These are phyloP conservation scores for Ustilago trichophora DNA, from an alignment of 1,284 basidiomycete genomes.

Conservation along the genomic window DNA sequence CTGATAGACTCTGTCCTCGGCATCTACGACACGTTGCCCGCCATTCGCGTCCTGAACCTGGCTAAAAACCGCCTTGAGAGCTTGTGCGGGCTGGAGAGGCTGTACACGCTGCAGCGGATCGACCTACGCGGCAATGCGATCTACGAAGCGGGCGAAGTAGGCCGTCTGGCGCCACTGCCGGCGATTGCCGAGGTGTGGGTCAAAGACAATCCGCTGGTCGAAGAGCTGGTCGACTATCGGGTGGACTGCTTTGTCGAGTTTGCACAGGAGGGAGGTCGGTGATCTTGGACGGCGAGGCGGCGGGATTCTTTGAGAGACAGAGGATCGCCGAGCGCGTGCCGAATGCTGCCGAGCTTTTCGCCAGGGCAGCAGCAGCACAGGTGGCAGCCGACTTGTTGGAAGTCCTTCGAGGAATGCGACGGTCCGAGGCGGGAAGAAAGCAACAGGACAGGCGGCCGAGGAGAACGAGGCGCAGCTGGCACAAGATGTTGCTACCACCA, in stretches of 20 bases:
- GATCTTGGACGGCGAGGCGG: conserved; percentile 76
- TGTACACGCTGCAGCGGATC: conserved; percentile 81
- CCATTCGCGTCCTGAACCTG: conserved; percentile 56
- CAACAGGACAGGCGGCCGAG: neutral
- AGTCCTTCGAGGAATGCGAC: too few species aligned
- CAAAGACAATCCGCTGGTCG: conserved; percentile 52
- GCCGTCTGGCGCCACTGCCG: conserved; percentile 80
- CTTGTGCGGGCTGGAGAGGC: conserved; percentile 88
- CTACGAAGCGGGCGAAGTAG: conserved; percentile 84
- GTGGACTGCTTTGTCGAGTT: conserved; percentile 83
- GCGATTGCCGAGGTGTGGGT: conserved; percentile 70
- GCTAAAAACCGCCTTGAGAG: conserved; percentile 83
- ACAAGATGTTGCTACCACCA: conserved; percentile 24
- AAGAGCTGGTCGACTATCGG: conserved; percentile 71
- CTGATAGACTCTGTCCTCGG: conserved; percentile 94
- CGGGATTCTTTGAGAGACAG: conserved; percentile 80
- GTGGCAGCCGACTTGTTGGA: too few species aligned
- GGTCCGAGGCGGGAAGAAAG: too few species aligned
- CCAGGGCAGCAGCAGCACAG: too few species aligned
- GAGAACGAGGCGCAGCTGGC: conserved; percentile 32
- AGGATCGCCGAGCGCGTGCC: conserved; percentile 66
- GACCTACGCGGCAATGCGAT: conserved; percentile 86
- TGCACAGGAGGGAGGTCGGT: conserved; percentile 77
- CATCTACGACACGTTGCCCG: conserved; percentile 66
- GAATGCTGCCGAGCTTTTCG: conserved; percentile 1